These are phyloP conservation scores for Leccinum griseonigrum DNA, from an alignment of 1,284 basidiomycete species.

Conservation along the genomic window DNA sequence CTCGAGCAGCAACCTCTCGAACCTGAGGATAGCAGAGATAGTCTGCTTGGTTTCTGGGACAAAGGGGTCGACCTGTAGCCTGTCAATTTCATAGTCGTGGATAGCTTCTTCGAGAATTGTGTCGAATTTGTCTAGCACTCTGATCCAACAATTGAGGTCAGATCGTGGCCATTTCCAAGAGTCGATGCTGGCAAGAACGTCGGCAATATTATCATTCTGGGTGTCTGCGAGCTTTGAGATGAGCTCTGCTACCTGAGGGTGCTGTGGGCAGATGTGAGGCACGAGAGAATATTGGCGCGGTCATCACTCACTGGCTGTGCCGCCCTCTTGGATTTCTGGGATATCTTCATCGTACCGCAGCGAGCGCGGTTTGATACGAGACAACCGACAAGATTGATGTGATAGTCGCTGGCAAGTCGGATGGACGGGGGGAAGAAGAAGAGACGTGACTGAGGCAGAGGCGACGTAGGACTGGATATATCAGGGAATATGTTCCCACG, in stretches of 20 bases:
- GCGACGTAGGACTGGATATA: constrained; percentile 34
- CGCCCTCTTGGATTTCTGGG: constrained; percentile 75
- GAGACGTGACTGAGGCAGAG: constrained; percentile 11
- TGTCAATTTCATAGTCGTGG: constrained; percentile 80
- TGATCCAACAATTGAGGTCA: constrained; percentile 96
- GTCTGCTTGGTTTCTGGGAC: constrained; percentile 74
- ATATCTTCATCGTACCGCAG: constrained; percentile 72
- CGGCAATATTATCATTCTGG: constrained; percentile 62
- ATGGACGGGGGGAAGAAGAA: constrained; percentile 15
- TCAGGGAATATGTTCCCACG: constrained; percentile 31
- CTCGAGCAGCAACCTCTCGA: constrained; percentile 89
- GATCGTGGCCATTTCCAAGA: constrained; percentile 95
- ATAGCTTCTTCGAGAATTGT: constrained; percentile 81
- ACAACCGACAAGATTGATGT: constrained; percentile 15
- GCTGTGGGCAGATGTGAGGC: constrained; percentile 44
- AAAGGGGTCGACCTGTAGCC: constrained; percentile 81
- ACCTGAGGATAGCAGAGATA: constrained; percentile 81
- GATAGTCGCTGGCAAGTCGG: constrained; percentile 8
- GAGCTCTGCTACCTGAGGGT: constrained; percentile 73
- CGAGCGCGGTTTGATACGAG: constrained; percentile 42
- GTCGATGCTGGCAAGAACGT: constrained; percentile 64
- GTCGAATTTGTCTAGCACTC: constrained; percentile 95
- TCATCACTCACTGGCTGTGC: constrained; percentile 54
- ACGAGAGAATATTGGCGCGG: constrained; percentile 8
- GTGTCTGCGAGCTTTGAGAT: constrained; percentile 66